phyloP scores from a whole-genome alignment of 345 rosid species.

The Pistacia atlantica region DNA sequence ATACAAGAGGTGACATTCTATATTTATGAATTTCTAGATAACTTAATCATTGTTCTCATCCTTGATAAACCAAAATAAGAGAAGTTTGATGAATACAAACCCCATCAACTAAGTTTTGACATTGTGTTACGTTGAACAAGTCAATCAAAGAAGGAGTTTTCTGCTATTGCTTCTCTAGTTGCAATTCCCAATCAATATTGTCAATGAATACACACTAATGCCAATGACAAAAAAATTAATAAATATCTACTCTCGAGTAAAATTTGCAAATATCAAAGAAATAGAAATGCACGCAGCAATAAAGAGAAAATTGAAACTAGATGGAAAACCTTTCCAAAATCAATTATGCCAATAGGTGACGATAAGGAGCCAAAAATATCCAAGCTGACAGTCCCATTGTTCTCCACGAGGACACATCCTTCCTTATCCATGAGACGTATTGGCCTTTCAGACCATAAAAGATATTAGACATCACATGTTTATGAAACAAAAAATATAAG shows the following conservation, averaged over 20 bases:
- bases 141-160: slow-evolving; percentile 63
- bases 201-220: slow-evolving; percentile 22
- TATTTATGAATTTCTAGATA: background rate
- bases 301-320: too few species aligned
- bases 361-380: slow-evolving; percentile 48
- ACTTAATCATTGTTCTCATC: background rate
- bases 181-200: slow-evolving; percentile 47
- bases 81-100: slow-evolving; percentile 34
- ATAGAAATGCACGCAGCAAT: too few species aligned
- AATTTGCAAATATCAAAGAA: too few species aligned
- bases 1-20: background rate
- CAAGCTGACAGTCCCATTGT: slow-evolving; percentile 34
- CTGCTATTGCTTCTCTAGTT: slow-evolving; percentile 44
- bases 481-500: background rate
- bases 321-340: too few species aligned
- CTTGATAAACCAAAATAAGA: background rate
- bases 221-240: too few species aligned
- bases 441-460: slow-evolving; percentile 32
- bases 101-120: slow-evolving; percentile 58
- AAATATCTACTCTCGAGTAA: background rate
- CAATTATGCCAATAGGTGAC: slow-evolving; percentile 43
- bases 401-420: slow-evolving; percentile 44
- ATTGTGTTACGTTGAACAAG: slow-evolving; percentile 46
- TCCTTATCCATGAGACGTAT: slow-evolving; percentile 35
- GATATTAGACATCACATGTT: background rate